Evolutionary conservation across 192 early-diverging fungal species (phyloP).

Genomic region (Coemansia sp.): DNA sequence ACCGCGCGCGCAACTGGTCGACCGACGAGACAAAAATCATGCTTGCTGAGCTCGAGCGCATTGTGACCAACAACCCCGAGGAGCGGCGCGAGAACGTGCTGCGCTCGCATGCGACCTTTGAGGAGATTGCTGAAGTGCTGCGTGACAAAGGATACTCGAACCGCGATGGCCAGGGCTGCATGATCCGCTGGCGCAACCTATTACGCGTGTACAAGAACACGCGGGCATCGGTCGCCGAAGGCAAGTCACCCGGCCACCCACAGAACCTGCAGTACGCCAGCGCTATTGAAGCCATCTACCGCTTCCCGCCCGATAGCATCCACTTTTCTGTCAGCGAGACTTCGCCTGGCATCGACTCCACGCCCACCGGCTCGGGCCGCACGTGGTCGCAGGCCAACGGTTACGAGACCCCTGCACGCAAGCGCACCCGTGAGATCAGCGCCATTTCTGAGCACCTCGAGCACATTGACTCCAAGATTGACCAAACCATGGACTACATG

Average conservation of each 20-base stretch:
- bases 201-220: conserved; percentile 81
- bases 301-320: conserved; percentile 49
- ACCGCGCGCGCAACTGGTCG: conserved; percentile 57
- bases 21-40: conserved; percentile 52
- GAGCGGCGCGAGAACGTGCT: conserved; percentile 51
- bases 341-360: conserved; percentile 35
- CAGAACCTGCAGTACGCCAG: conserved; percentile 46
- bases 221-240: conserved; percentile 63
- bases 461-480: conserved; percentile 46
- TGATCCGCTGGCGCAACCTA: conserved; percentile 62
- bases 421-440: conserved; percentile 47
- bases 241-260: conserved; percentile 36
- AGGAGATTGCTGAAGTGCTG: conserved; percentile 48
- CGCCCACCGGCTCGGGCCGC: conserved; percentile 25
- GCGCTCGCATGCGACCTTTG: conserved; percentile 49
- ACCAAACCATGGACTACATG: conserved; percentile 46
- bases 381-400: conserved; percentile 55
- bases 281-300: conserved; percentile 53
- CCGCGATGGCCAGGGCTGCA: conserved; percentile 56
- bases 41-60: conserved; percentile 52
- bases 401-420: conserved; percentile 54
- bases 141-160: conserved; percentile 42
- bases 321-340: conserved; percentile 32
- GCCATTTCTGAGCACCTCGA: conserved; percentile 47
- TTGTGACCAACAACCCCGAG: conserved; percentile 46